A percentile compares a stretch with the other conserved stretches of the same genome.
These are phyloP conservation scores for Fusarium subglutinans DNA, from an alignment of 2,329 filamentous ascomycete species.

Conservation along the genomic window DNA sequence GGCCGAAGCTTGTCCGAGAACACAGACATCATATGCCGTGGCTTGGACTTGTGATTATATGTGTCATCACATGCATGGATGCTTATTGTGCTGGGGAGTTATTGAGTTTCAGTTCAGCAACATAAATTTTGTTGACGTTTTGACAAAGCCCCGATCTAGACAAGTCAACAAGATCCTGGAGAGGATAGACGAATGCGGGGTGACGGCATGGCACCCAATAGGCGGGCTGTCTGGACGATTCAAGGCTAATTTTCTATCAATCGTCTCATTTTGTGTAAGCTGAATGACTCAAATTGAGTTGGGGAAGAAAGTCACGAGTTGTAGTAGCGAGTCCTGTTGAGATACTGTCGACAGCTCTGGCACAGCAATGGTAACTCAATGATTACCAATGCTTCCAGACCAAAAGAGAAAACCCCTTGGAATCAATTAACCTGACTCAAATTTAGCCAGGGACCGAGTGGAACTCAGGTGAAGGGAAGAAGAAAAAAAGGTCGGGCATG, in stretches of 20 bases:
- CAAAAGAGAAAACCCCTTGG: background rate
- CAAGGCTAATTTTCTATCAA: background rate
- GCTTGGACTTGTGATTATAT: slow-evolving; percentile 13
- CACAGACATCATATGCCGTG: background rate
- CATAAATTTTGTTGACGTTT: slow-evolving; percentile 30
- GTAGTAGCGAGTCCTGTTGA: background rate
- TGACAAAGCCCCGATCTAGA: slow-evolving; percentile 21
- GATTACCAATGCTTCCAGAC: slow-evolving; percentile 20
- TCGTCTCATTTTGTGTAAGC: background rate
- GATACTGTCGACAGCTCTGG: background rate
- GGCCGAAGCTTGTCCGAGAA: slow-evolving; percentile 29
- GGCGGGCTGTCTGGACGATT: background rate
- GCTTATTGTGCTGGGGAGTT: slow-evolving; percentile 17
- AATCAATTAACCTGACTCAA: slow-evolving; percentile 6
- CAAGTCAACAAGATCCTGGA: slow-evolving; percentile 33
- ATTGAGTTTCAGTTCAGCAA: slow-evolving; percentile 24
- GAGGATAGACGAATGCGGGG: slow-evolving; percentile 32
- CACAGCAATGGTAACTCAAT: background rate
- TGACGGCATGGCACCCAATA: slow-evolving; percentile 32
- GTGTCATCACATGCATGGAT: background rate
- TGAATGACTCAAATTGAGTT: slow-evolving; percentile 6
- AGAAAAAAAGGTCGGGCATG: slow-evolving; percentile 17
- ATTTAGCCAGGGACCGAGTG: slow-evolving; percentile 24
- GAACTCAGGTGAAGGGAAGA: slow-evolving; percentile 18
- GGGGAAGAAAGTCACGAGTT: background rate